Base-by-base conservation (phyloP, 192 early-diverging fungal genomes). In the Coemansia sp. region DNA sequence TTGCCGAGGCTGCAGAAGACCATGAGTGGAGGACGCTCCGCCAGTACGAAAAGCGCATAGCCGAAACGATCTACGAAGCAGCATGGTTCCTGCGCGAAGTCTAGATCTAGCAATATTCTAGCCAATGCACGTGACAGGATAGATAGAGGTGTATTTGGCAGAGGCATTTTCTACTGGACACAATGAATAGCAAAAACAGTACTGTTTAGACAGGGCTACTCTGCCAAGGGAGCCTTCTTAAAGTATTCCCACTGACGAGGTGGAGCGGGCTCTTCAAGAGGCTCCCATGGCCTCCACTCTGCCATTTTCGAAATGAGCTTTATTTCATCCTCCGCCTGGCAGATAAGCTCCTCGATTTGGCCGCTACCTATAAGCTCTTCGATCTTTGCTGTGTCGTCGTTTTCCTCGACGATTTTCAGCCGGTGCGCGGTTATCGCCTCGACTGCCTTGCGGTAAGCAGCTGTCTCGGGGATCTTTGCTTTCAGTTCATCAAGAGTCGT, bases 331-430 rank as follows among this genome's bases (percentile, higher is more conserved):
- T 94, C 84, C 8, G 96, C 96, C 72, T 92, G 92, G 38, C 77
- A 67, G 62, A 96, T 89, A 5, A 98, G 81, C 85, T 98, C 94
- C 77, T 98, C 96, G 66, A 98, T 91, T 82, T 94, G 92, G 33
- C 94, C 94, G 35, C 80, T 87, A 66, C 82, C 82, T 33, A 95
- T 83, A 45, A 87, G 71, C 68, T 86, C 61, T 82, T 98, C 96
- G 69, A 95, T 94, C 70, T 86, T 85, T 42, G 66, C 48, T 43
- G 91, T 75, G 60, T 92, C 88, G 63, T 91, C 88, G 59, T 86
- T 88, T 35, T 83, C 71, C 73, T 96, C 85, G 23, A 91, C 91
- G 63, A 95, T 79, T 39, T 72, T 81, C 55, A 96, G 76, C 40
- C 96, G 88, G 51, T 92, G 88, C 50, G 82, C 69, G 20, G 92